These are phyloP conservation scores for Takakia lepidozioides DNA, from an alignment of 225 moss, liverwort and hornwort genomes.

Conservation along the genomic window DNA sequence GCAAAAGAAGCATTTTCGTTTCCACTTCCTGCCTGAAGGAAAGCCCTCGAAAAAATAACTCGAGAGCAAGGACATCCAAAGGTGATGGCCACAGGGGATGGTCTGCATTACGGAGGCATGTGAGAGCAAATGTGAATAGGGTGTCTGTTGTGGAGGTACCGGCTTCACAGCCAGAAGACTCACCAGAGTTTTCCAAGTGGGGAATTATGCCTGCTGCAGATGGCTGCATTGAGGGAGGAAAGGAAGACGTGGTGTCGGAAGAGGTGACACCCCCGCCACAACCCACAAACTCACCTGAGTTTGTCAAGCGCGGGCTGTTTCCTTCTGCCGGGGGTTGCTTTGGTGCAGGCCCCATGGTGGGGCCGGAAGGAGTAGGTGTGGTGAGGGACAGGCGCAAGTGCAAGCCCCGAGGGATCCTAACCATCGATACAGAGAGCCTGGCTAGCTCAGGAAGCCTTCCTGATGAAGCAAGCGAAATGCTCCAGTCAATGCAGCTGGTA, in stretches of 20 bases:
- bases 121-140: not conserved
- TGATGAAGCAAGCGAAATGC: constrained; percentile 32
- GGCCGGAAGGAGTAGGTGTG: constrained; percentile 68
- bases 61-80: not conserved
- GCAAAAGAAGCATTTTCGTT: constrained; percentile 27
- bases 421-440: constrained; percentile 54
- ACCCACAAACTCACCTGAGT: constrained; percentile 77
- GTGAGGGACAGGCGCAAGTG: constrained; percentile 83
- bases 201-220: constrained; percentile 5
- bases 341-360: constrained; percentile 85
- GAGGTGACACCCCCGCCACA: constrained; percentile 65
- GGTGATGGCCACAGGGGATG: constrained; percentile 20
- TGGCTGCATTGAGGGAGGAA: constrained; percentile 1
- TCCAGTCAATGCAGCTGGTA: constrained; percentile 36
- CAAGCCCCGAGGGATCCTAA: constrained; percentile 79
- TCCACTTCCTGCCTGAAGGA: constrained; percentile 17
- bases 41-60: constrained; percentile 14
- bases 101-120: not conserved
- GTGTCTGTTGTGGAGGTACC: constrained; percentile 17
- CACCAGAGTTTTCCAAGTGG: constrained; percentile 35
- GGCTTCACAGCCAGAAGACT: constrained; percentile 30
- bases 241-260: constrained; percentile 10
- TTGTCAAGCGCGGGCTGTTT: constrained; percentile 70
- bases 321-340: constrained; percentile 60
- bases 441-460: constrained; percentile 68